phyloP scores from a whole-genome alignment of 495 filamentous ascomycete species.

The Annulohypoxylon moriforme region DNA sequence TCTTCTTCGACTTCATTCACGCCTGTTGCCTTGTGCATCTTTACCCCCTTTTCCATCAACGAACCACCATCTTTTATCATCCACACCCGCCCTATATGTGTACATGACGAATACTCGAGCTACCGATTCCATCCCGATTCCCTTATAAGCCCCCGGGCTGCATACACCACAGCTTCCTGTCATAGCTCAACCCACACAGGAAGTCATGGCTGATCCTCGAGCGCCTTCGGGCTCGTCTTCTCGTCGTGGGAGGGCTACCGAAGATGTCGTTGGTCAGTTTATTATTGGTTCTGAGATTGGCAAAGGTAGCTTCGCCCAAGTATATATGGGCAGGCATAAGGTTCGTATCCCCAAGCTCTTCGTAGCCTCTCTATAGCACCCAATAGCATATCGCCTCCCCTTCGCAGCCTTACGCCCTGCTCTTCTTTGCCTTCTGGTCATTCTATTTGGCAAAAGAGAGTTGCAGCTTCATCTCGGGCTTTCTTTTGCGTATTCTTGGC shows the following conservation, averaged over 20 bases:
- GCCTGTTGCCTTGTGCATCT: slow-evolving; percentile 38
- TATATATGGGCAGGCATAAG: slow-evolving; percentile 86
- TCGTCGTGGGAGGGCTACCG: slow-evolving; percentile 56
- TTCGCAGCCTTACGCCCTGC: neutral
- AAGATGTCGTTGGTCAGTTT: slow-evolving; percentile 81
- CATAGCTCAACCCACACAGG: slow-evolving; percentile 57
- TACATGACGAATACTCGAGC: slow-evolving; percentile 61
- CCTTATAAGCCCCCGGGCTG: slow-evolving; percentile 61
- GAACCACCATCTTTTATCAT: slow-evolving; percentile 25
- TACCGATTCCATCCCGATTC: slow-evolving; percentile 54
- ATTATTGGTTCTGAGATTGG: slow-evolving; percentile 85
- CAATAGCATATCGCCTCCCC: slow-evolving; percentile 18
- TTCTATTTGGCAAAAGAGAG: slow-evolving; percentile 1
- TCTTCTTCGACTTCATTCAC: slow-evolving; percentile 33
- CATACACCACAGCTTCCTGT: slow-evolving; percentile 54
- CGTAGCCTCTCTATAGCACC: slow-evolving; percentile 6
- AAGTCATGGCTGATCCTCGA: slow-evolving; percentile 59
- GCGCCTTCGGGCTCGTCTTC: slow-evolving; percentile 47
- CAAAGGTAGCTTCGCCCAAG: slow-evolving; percentile 94
- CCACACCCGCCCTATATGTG: slow-evolving; percentile 45
- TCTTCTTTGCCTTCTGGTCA: neutral
- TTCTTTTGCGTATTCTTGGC: neutral
- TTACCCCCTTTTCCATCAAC: slow-evolving; percentile 31
- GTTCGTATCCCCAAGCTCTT: slow-evolving; percentile 63
- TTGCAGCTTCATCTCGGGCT: neutral